These are phyloP conservation scores for Phytophthora multivora DNA, from an alignment of 352 stramenopile genomes.

Conservation along the genomic window DNA sequence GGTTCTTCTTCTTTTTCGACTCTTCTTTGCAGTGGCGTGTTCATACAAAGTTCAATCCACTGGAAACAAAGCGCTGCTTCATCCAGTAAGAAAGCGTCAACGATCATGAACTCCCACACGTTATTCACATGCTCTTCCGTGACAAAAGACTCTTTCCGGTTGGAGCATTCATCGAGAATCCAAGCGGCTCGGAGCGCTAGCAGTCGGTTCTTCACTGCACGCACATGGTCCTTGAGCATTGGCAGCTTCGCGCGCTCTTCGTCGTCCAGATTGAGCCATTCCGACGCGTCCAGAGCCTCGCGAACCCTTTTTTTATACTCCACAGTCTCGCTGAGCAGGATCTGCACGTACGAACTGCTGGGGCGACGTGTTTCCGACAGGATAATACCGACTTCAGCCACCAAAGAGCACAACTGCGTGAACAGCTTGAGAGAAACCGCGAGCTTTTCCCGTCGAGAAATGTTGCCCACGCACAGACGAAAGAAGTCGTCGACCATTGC, in stretches of 20 bases:
- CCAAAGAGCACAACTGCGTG: slow-evolving; percentile 37
- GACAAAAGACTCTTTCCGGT: neutral
- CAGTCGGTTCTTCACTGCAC: slow-evolving; percentile 50
- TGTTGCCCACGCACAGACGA: slow-evolving; percentile 30
- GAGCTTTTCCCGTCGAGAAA: slow-evolving; percentile 21
- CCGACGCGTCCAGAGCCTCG: neutral
- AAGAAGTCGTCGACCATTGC: slow-evolving; percentile 31
- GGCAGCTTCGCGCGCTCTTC: slow-evolving; percentile 18
- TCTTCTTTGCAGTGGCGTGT: slow-evolving; percentile 22
- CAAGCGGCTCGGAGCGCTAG: slow-evolving; percentile 62
- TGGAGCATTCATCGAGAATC: slow-evolving; percentile 40
- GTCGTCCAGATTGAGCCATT: slow-evolving; percentile 14
- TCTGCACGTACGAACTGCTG: slow-evolving; percentile 11
- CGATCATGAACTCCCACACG: slow-evolving; percentile 57
- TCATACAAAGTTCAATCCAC: slow-evolving; percentile 75
- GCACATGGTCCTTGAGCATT: slow-evolving; percentile 27
- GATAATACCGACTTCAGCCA: slow-evolving; percentile 23
- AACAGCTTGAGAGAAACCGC: slow-evolving; percentile 41
- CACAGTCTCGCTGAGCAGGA: slow-evolving; percentile 32
- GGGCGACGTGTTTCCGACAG: neutral
- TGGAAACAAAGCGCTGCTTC: slow-evolving; percentile 73
- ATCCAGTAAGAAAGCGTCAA: slow-evolving; percentile 36
- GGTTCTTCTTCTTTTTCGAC: neutral
- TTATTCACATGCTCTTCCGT: slow-evolving; percentile 30
- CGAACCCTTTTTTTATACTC: slow-evolving; percentile 31